A percentile compares a stretch with the other conserved stretches of the same genome.
These are phyloP conservation scores for Mentha longifolia DNA, from an alignment of 257 asterid species.

Conservation along the genomic window DNA sequence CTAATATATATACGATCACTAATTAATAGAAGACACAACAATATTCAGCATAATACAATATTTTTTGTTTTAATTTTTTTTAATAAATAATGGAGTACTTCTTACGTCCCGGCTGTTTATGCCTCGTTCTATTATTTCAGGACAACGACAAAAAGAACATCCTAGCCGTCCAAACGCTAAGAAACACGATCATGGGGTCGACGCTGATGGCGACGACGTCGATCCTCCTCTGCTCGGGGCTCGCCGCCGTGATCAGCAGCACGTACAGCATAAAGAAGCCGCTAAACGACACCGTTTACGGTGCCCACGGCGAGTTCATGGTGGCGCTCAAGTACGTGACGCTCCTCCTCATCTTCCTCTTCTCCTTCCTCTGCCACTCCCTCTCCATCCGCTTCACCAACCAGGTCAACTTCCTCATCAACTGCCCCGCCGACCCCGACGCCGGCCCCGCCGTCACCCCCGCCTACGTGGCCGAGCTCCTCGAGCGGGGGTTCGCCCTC, in stretches of 20 bases:
- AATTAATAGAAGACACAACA: too few relatives aligned
- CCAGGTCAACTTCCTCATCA: slow-evolving; percentile 88
- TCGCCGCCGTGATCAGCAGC: slow-evolving; percentile 94
- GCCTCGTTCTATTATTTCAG: too few relatives aligned
- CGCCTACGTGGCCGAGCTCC: slow-evolving; percentile 69
- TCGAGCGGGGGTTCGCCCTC: slow-evolving; percentile 65
- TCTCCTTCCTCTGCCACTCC: slow-evolving; percentile 82
- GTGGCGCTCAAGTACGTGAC: slow-evolving; percentile 78
- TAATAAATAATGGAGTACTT: too few relatives aligned
- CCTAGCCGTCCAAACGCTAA: slow-evolving; percentile 81
- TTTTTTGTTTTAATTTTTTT: too few relatives aligned
- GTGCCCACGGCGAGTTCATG: slow-evolving; percentile 95
- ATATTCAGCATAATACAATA: too few relatives aligned
- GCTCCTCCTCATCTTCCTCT: slow-evolving; percentile 64
- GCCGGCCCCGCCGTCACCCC: slow-evolving; percentile 45
- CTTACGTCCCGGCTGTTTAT: too few relatives aligned
- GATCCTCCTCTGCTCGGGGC: slow-evolving; percentile 76
- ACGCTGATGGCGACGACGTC: slow-evolving; percentile 97
- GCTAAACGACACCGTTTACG: slow-evolving; percentile 69
- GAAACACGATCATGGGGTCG: slow-evolving; percentile 90
- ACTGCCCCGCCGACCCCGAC: slow-evolving; percentile 58
- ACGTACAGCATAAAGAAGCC: slow-evolving; percentile 89
- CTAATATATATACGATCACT: too few relatives aligned
- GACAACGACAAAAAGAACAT: slow-evolving; percentile 95
- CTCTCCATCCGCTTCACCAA: slow-evolving; percentile 78